Evolutionary conservation across 331 rosid genomes (phyloP).

Genomic region (Cucumis variabilis): DNA sequence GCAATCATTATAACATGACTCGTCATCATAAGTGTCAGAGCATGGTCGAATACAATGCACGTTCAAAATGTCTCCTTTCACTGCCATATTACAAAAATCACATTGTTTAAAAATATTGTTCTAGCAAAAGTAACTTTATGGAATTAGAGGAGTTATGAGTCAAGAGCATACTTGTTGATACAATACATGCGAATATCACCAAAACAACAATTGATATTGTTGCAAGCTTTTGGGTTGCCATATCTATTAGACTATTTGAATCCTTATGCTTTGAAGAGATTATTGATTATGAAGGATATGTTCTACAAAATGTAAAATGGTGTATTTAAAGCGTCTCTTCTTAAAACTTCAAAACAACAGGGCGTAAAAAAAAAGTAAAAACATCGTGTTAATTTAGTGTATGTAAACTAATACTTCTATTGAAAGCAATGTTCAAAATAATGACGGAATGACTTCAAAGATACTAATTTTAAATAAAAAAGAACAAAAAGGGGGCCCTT

Average conservation of each 20-base stretch:
- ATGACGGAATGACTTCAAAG: no score
- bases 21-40: background rate
- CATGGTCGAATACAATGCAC: background rate
- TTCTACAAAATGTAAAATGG: no score
- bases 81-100: background rate
- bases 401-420: no score
- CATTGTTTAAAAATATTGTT: background rate
- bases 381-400: no score
- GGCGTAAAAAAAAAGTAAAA: background rate
- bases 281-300: background rate
- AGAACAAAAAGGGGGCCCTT: no score
- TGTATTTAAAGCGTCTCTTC: no score
- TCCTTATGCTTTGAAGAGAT: background rate
- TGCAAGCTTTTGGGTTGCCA: background rate
- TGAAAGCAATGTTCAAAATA: no score
- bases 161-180: background rate
- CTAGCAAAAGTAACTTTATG: background rate
- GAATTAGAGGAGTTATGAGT: background rate
- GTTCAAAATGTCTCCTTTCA: background rate
- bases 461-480: no score
- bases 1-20: background rate
- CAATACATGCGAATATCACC: background rate
- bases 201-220: background rate
- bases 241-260: background rate
- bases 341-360: no score